phyloP scores from a whole-genome alignment of 805 yeast species.

The Yamadazyma nakazawae region DNA sequence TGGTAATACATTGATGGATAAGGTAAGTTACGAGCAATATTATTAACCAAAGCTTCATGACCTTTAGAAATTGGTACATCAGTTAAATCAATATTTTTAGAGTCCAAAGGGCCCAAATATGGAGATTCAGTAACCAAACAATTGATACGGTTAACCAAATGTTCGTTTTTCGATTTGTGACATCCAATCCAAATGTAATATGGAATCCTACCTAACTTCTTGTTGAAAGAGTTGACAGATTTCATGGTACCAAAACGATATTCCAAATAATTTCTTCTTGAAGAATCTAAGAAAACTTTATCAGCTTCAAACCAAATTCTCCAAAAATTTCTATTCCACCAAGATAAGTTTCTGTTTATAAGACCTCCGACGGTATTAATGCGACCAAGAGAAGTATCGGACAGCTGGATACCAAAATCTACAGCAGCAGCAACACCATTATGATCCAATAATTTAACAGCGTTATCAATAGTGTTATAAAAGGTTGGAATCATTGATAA shows the following conservation, averaged over 20 bases:
- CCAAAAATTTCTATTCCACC: conserved; percentile 81
- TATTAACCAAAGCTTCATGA: conserved; percentile 68
- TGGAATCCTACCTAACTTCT: conserved; percentile 67
- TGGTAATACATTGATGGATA: conserved; percentile 81
- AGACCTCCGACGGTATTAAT: conserved; percentile 74
- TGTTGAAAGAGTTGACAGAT: conserved; percentile 65
- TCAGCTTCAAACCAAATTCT: conserved; percentile 86
- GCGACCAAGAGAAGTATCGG: conserved; percentile 62
- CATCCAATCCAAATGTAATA: conserved; percentile 81
- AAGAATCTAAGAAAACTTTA: conserved; percentile 71
- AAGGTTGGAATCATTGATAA: conserved; percentile 83
- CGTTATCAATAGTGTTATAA: conserved; percentile 74
- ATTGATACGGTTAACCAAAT: conserved; percentile 60
- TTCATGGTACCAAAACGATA: conserved; percentile 80
- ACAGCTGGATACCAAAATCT: conserved; percentile 76
- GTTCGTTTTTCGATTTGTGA: conserved; percentile 35
- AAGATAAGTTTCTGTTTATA: conserved; percentile 66
- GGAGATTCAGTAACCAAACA: conserved; percentile 81
- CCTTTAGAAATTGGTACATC: conserved; percentile 54
- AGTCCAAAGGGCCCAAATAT: conserved; percentile 58
- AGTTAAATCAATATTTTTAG: conserved; percentile 7
- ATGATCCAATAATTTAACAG: conserved; percentile 48
- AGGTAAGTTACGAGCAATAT: conserved; percentile 63
- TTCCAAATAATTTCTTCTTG: conserved; percentile 80
- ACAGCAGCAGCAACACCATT: conserved; percentile 67